Evolutionary conservation across 2,329 filamentous ascomycete genomes (phyloP).

Genomic region (Blastomyces silverae): DNA sequence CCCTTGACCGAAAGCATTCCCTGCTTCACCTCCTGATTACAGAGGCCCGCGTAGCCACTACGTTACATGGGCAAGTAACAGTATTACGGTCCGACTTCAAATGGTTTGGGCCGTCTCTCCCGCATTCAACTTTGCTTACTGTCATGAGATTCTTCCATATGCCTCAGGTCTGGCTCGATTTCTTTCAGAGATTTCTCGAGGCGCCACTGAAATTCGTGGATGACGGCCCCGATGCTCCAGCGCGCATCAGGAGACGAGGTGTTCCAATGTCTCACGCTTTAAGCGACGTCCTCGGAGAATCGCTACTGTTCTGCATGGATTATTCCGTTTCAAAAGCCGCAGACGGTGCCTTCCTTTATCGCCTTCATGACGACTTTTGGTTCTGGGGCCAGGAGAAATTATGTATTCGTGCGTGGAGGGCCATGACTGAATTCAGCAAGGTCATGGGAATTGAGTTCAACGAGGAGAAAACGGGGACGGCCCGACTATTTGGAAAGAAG

Average conservation of each 20-base stretch:
- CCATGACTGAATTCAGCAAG: conserved; percentile 49
- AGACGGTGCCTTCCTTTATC: conserved; percentile 50
- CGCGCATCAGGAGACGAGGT: conserved; percentile 49
- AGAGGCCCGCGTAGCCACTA: conserved; percentile 48
- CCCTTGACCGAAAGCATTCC: conserved; percentile 49
- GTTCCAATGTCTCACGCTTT: conserved; percentile 55
- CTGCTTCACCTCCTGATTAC: conserved; percentile 53
- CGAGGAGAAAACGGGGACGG: conserved; percentile 51
- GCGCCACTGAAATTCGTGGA: conserved; percentile 53
- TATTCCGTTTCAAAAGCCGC: conserved; percentile 56
- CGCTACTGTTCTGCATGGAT: conserved; percentile 58
- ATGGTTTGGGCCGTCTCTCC: conserved; percentile 52
- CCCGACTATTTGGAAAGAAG: conserved; percentile 33
- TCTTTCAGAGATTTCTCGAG: conserved; percentile 55
- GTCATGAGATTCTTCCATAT: conserved; percentile 56
- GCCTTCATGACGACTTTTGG: conserved; percentile 61
- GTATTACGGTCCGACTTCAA: conserved; percentile 54
- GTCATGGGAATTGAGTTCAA: conserved; percentile 56
- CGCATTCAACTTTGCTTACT: conserved; percentile 54
- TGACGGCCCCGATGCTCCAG: conserved; percentile 44
- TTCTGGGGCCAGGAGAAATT: conserved; percentile 54
- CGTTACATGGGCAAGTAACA: conserved; percentile 45
- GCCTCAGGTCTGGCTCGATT: conserved; percentile 49
- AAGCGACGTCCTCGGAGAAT: conserved; percentile 55
- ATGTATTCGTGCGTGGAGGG: conserved; percentile 54